Base-by-base conservation (phyloP, 1,284 basidiomycete species). In the Pseudozyma pruni region DNA sequence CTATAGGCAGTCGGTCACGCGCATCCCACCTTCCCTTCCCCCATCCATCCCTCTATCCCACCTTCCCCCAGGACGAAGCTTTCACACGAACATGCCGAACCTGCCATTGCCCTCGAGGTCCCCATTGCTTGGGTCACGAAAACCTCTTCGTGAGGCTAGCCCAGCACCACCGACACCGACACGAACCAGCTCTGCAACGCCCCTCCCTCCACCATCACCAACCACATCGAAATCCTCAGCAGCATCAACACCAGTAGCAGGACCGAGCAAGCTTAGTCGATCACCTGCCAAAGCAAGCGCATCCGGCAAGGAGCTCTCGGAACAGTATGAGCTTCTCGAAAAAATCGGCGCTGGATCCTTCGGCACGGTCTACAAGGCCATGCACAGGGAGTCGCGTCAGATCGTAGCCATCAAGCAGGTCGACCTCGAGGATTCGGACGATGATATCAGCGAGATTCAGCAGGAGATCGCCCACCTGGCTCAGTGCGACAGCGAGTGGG, bases 401-500 rank as follows among this genome's bases (percentile, higher is more conserved):
- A 90, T 93, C 62, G 96, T 98, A 22, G 95, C 95, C 46, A 93
- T 98, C 83, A 98, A 98, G 84, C 94, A 97, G 84, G 98, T 98
- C 80, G 85, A 86, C 71, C 83, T 87, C 43, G 86, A 86, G 67
- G 83, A 85, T 82, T 72, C 72, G 9, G 76, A 80, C 53, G 78
- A 80, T 29, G 78, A 80, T 45, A 77, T 82, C 20, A 67, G 68
- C 52, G 80, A 82, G 54, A 98, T 98, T 52, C 96, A 98, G 81
- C 92, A 94, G 81, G 95, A 98, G 84, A 98, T 98, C 72, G 90
- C 93, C 13, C 95, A 92, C 82, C 87, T 98, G 29, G 92, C 94
- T 0, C 92, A 93, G 76, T 96, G 93, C 85, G 93, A 94, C 81
- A 96, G 94, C 9, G 91, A 94, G 83, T 93, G 92, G 83, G 93